These are phyloP conservation scores for Fraxinus anomala DNA, from an alignment of 257 asterid genomes.

Conservation along the genomic window DNA sequence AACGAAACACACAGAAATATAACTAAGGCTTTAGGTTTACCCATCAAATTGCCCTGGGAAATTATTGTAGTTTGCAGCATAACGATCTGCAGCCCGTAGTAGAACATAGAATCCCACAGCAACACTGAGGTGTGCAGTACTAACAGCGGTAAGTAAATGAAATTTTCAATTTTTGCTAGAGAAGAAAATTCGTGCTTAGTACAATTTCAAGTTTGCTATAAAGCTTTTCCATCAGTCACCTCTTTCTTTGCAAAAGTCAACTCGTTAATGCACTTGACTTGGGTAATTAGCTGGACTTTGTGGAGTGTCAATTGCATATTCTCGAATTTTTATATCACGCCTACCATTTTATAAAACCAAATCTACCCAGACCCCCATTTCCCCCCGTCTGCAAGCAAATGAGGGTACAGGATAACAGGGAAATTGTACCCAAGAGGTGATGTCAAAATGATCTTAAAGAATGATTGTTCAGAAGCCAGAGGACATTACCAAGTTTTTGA, in stretches of 20 bases:
- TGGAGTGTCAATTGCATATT: not conserved
- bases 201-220: not conserved
- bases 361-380: not conserved
- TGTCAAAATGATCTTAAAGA: not conserved
- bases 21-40: slow-evolving; percentile 42
- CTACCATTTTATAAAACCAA: not conserved
- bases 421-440: not conserved
- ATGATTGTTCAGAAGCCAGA: not conserved
- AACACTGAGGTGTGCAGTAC: slow-evolving; percentile 48
- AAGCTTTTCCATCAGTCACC: not conserved
- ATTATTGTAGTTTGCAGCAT: slow-evolving; percentile 74
- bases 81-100: slow-evolving; percentile 91
- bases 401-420: not conserved
- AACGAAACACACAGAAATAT: not conserved
- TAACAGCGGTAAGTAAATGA: slow-evolving; percentile 24
- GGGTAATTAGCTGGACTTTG: not conserved
- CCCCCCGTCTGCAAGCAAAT: not conserved
- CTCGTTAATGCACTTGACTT: not conserved
- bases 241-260: not conserved
- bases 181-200: not conserved
- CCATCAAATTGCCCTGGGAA: slow-evolving; percentile 96
- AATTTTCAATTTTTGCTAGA: not conserved
- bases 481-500: not conserved
- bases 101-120: slow-evolving; percentile 87
- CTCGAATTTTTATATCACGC: not conserved